Conservation (phyloP, 345 rosid genomes). For the Noccaea caerulescens region DNA sequence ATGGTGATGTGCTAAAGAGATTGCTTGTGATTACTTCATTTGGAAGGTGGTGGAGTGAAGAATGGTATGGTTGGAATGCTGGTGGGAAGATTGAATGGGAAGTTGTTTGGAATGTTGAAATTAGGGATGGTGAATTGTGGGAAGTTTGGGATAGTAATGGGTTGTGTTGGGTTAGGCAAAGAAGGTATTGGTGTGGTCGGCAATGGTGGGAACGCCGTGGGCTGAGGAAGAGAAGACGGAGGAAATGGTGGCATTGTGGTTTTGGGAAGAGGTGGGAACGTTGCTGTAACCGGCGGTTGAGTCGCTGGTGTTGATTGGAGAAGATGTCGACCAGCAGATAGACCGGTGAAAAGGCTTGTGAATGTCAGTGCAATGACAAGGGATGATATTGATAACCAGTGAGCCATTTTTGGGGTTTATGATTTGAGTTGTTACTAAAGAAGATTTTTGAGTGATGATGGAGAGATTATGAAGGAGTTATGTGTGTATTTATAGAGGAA, state of each 20-base stretch:
- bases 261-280: slow-evolving; percentile 39
- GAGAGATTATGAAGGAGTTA: slow-evolving; percentile 21
- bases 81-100: slow-evolving; percentile 41
- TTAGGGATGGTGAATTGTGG: slow-evolving; percentile 43
- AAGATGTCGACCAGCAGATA: slow-evolving; percentile 36
- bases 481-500: slow-evolving; percentile 28
- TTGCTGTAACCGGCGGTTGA: slow-evolving; percentile 34
- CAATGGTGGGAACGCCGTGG: slow-evolving; percentile 35
- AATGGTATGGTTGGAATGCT: slow-evolving; percentile 38
- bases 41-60: slow-evolving; percentile 48
- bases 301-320: slow-evolving; percentile 40
- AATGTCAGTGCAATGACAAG: slow-evolving; percentile 39
- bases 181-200: slow-evolving; percentile 32
- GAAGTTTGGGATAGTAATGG: slow-evolving; percentile 40
- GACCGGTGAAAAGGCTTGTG: slow-evolving; percentile 38
- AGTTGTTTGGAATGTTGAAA: slow-evolving; percentile 38
- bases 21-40: slow-evolving; percentile 11
- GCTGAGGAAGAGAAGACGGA: slow-evolving; percentile 32
- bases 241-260: slow-evolving; percentile 34
- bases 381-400: slow-evolving; percentile 14
- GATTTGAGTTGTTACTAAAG: background rate
- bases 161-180: slow-evolving; percentile 39
- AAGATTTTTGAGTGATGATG: slow-evolving; percentile 24
- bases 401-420: slow-evolving; percentile 18
- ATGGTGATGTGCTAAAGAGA: slow-evolving; percentile 24